Percentiles rank a stretch among this genome's conserved stretches.
Evolutionary conservation across 2,329 filamentous ascomycete species (phyloP).

Genomic region (Leptographium flavum): DNA sequence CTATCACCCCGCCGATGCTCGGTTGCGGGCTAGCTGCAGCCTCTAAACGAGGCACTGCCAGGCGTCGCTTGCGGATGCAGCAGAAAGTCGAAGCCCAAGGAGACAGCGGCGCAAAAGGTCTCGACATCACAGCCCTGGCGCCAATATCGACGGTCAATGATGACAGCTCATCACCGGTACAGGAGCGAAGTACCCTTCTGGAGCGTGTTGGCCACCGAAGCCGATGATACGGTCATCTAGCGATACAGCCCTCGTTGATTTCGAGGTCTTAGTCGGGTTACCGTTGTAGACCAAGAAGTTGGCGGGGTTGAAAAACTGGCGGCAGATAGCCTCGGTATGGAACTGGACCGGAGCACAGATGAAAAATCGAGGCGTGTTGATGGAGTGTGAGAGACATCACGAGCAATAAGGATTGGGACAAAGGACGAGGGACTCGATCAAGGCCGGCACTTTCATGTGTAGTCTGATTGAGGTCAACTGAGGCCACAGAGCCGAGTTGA

Average conservation of each 20-base stretch:
- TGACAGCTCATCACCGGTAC: not conserved
- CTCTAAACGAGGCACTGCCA: not conserved
- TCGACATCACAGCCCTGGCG: not conserved
- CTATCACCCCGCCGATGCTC: too few relatives aligned
- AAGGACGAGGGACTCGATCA: too few relatives aligned
- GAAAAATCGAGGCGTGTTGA: not conserved
- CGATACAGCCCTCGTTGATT: not conserved
- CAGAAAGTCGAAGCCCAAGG: not conserved
- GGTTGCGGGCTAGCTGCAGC: not conserved
- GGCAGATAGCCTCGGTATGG: not conserved
- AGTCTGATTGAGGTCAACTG: too few relatives aligned
- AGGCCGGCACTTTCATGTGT: too few relatives aligned
- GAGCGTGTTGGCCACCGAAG: slow-evolving; percentile 1
- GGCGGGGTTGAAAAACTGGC: not conserved
- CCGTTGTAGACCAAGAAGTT: not conserved
- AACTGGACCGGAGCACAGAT: not conserved
- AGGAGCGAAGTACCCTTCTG: too few relatives aligned
- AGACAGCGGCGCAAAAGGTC: not conserved
- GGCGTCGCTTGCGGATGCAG: not conserved
- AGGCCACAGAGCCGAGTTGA: too few relatives aligned
- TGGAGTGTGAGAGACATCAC: not conserved
- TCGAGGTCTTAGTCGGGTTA: not conserved
- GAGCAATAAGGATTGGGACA: not conserved
- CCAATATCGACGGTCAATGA: slow-evolving; percentile 3
- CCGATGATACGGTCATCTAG: not conserved